Conservation (phyloP, 2,329 filamentous ascomycete species). For the Colletotrichum somersetense region DNA sequence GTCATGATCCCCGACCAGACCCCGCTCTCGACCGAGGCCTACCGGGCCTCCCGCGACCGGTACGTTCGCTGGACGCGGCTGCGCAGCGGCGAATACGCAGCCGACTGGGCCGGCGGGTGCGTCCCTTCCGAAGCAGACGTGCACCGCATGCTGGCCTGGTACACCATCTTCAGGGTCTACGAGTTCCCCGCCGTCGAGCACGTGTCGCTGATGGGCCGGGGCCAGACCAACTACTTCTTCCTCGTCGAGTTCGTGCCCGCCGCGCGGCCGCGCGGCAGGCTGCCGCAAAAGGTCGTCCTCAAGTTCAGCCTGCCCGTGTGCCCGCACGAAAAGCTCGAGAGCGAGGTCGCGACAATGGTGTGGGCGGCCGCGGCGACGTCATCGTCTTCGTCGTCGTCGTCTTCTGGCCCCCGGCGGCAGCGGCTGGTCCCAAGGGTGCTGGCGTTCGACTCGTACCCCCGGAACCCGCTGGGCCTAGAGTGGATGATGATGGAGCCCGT, state of each 20-base stretch:
- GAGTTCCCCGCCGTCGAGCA: not conserved
- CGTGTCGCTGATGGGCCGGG: conserved; percentile 13
- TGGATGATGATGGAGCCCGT: conserved; percentile 41
- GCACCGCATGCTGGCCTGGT: conserved; percentile 16
- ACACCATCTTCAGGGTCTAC: not conserved
- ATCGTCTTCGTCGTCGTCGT: not conserved
- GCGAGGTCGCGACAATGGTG: conserved; percentile 42
- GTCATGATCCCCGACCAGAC: not conserved
- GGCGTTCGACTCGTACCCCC: conserved; percentile 37
- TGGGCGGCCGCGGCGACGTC: conserved; percentile 5
- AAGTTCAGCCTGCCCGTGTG: conserved; percentile 33
- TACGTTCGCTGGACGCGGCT: conserved; percentile 8
- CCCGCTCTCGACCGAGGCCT: not conserved
- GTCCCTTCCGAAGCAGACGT: not conserved
- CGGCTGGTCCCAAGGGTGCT: conserved; percentile 20
- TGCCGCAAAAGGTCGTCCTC: conserved; percentile 28
- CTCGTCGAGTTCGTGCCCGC: conserved; percentile 13
- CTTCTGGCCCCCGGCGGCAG: not conserved
- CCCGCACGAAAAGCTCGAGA: conserved; percentile 34
- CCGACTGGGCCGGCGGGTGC: conserved; percentile 9
- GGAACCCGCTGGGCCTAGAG: conserved; percentile 38
- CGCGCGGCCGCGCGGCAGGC: not conserved
- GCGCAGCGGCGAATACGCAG: conserved; percentile 1
- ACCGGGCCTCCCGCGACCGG: not conserved
- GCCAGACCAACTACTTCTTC: conserved; percentile 10